Evolutionary conservation across 2,329 filamentous ascomycete species (phyloP), one percentile per base, ranked within the genome.

Genomic region (Beauveria scarabaeidicola): DNA sequence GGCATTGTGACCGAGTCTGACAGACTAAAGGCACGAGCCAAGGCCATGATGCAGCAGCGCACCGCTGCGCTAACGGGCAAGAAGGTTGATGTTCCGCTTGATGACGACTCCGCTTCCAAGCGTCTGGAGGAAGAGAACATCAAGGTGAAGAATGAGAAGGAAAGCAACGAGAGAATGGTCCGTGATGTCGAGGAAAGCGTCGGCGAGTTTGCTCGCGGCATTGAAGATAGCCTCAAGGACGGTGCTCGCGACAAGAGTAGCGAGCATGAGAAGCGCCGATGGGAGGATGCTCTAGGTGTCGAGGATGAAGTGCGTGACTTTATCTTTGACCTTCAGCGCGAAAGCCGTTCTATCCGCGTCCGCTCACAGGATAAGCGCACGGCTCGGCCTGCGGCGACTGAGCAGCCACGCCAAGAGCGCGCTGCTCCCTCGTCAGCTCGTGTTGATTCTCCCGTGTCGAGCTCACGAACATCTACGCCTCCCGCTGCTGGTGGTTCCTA

Each of bases 11-110:
- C 94, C 0, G 94, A 99, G 74, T 89, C 91, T 3, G 94, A 99
- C 74, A 86, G 93, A 58, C 83, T 97, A 65, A 97, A 97, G 77
- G 94, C 94, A 40, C 86, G 92, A 66, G 93, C 94, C 36, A 96
- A 92, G 75, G 93, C 93, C 43, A 96, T 97, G 86, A 99, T 99
- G 94, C 93, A 97, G 75, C 92, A 96, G 69, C 88, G 94, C 61
- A 92, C 94, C 65, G 94, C 94, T 59, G 93, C 94, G 19, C 77
- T 99, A 63, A 91, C 91, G 23, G 94, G 94, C 60, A 91, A 88
- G 73, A 91, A 92, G 69, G 77, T 87, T 51, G 85, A 90, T 41
- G 73, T 78, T 2, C 78, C 77, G 50, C 82, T 87, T 62, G 90
- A 95, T 64, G 88, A 92, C 63, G 81, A 82, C 27, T 90, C 89